phyloP scores from a whole-genome alignment of 2,329 filamentous ascomycete species.

The Aspergillus versicolor region DNA sequence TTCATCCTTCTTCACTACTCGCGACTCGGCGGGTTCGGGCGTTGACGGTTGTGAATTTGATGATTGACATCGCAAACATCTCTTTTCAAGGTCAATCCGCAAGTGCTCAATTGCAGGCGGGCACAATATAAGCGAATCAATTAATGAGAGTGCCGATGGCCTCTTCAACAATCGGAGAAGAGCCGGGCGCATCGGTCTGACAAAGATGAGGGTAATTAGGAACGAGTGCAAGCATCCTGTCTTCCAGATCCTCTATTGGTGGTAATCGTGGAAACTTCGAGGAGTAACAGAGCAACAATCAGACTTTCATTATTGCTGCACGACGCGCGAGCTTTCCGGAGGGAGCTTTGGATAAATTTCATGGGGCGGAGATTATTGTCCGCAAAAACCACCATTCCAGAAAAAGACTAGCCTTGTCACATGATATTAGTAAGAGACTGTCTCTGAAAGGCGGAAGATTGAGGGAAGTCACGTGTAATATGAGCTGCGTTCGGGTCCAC shows the following conservation, averaged over 20 bases:
- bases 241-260: conserved; percentile 2
- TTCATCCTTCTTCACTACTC: conserved; percentile 4
- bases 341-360: conserved; percentile 2
- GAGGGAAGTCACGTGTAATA: conserved; percentile 32
- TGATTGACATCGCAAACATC: conserved; percentile 31
- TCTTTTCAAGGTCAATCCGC: conserved; percentile 17
- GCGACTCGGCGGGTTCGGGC: conserved; percentile 6
- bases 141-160: conserved; percentile 40
- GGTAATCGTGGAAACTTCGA: conserved; percentile 1
- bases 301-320: conserved; percentile 4
- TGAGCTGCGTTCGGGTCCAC: conserved; percentile 25
- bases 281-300: background rate
- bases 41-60: conserved; percentile 16
- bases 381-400: conserved; percentile 6
- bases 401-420: conserved; percentile 10
- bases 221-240: conserved; percentile 30
- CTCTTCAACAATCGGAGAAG: conserved; percentile 44
- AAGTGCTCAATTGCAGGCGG: conserved; percentile 36
- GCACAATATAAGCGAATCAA: conserved; percentile 32
- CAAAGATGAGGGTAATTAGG: conserved; percentile 16
- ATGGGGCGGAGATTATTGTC: background rate
- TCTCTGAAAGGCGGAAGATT: conserved; percentile 30
- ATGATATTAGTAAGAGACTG: conserved; percentile 23
- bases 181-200: conserved; percentile 42
- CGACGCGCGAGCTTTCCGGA: conserved; percentile 8